Conservation (phyloP, 2,329 filamentous ascomycete genomes). For the Rhinocladiella similis region DNA sequence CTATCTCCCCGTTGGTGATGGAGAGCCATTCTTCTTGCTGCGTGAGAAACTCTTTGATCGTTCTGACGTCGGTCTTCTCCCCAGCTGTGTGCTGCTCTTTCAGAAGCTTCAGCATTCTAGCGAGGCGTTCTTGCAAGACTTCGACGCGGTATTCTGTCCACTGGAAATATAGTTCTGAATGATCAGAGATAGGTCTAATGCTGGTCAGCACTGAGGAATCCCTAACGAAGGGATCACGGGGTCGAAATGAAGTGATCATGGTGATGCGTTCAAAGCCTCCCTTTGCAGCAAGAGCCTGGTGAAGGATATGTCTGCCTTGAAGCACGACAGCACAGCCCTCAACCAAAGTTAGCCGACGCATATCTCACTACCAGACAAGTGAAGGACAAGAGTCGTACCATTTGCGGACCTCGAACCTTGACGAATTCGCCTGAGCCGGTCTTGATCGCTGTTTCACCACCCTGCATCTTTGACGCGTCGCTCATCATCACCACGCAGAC, state of each 20-base stretch:
- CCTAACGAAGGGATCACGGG: conserved; percentile 51
- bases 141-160: conserved; percentile 63
- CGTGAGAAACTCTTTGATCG: conserved; percentile 32
- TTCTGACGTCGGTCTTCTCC: conserved; percentile 32
- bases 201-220: conserved; percentile 63
- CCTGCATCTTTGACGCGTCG: conserved; percentile 50
- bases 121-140: conserved; percentile 60
- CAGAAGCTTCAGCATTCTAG: conserved; percentile 39
- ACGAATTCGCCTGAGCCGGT: conserved; percentile 50
- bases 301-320: conserved; percentile 67
- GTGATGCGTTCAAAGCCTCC: conserved; percentile 63
- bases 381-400: conserved; percentile 34
- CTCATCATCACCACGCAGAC: conserved; percentile 54
- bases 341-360: background rate
- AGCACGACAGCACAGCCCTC: conserved; percentile 63
- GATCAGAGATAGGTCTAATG: conserved; percentile 59
- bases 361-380: background rate
- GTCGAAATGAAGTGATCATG: conserved; percentile 66
- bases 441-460: conserved; percentile 59
- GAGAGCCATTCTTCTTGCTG: conserved; percentile 25
- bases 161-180: conserved; percentile 59
- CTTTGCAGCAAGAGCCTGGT: conserved; percentile 61
- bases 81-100: conserved; percentile 32
- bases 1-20: conserved; percentile 16
- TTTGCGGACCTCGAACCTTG: conserved; percentile 45